phyloP scores from a whole-genome alignment of 2,329 filamentous ascomycete genomes.

The Xylariaceae sp. region DNA sequence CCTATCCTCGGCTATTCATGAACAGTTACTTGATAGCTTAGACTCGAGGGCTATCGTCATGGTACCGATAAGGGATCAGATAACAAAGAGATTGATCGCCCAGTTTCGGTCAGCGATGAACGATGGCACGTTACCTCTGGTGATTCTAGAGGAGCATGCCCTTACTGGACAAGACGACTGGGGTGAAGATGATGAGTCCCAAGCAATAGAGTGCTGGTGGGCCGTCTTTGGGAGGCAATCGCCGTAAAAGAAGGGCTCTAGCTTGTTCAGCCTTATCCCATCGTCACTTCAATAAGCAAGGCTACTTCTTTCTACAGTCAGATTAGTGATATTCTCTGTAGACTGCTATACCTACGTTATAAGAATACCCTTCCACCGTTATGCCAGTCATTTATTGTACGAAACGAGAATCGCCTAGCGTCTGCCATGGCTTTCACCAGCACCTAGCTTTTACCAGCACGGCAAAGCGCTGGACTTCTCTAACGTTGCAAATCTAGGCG shows the following conservation, averaged over 20 bases:
- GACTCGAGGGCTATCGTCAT: constrained; percentile 77
- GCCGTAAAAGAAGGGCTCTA: neutral
- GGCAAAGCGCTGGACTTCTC: too few relatives aligned
- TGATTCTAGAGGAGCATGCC: constrained; percentile 65
- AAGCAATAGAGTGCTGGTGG: constrained; percentile 71
- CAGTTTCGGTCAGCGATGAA: constrained; percentile 69
- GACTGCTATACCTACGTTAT: too few relatives aligned
- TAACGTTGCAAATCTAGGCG: too few relatives aligned
- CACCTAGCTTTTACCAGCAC: too few relatives aligned
- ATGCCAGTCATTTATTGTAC: too few relatives aligned
- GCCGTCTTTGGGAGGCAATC: constrained; percentile 58
- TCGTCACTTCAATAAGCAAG: neutral
- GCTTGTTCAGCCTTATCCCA: neutral
- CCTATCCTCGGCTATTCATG: constrained; percentile 72
- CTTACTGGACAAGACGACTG: constrained; percentile 77
- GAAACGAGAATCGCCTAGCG: too few relatives aligned
- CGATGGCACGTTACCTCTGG: constrained; percentile 52
- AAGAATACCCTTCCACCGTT: too few relatives aligned
- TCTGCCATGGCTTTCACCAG: too few relatives aligned
- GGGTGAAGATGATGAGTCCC: constrained; percentile 59
- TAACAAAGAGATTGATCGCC: constrained; percentile 65
- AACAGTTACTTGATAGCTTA: constrained; percentile 65
- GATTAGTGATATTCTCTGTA: neutral
- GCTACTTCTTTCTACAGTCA: neutral
- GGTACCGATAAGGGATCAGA: constrained; percentile 78